Evolutionary conservation across 1,284 basidiomycete genomes (phyloP).

Genomic region (Inonotus hispidus): DNA sequence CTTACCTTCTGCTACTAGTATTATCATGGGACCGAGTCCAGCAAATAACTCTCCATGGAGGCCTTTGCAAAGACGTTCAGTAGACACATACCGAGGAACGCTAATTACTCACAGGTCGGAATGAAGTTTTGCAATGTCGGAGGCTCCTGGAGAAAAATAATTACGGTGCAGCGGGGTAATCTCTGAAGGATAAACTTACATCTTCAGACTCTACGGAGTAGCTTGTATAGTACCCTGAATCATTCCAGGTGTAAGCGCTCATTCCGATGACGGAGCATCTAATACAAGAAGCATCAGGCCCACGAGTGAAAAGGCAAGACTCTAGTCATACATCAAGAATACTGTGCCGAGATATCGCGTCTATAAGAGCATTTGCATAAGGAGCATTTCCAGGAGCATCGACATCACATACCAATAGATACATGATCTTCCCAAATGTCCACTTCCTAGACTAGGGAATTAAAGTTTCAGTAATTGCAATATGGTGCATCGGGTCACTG

Average conservation of each 20-base stretch:
- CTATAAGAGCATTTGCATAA: not conserved
- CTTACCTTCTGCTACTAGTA: not conserved
- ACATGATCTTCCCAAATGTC: slow-evolving; percentile 5
- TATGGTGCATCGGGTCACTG: not conserved
- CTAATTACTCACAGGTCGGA: not conserved
- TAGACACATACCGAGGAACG: not conserved
- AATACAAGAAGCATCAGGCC: not conserved
- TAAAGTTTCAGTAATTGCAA: not conserved
- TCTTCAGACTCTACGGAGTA: no score
- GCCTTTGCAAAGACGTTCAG: not conserved
- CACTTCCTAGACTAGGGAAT: not conserved
- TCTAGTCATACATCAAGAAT: not conserved
- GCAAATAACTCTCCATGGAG: not conserved
- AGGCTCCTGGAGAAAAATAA: not conserved
- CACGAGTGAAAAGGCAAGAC: not conserved
- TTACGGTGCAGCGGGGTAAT: not conserved
- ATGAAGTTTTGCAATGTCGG: not conserved
- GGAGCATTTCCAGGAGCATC: not conserved
- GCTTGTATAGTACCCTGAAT: not conserved
- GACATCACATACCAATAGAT: not conserved
- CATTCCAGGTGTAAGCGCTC: not conserved
- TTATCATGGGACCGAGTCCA: not conserved
- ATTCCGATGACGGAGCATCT: not conserved
- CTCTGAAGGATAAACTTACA: not conserved
- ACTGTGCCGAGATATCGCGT: not conserved